Evolutionary conservation across 306 rosid genomes (phyloP).

Genomic region (Ormosia semicastrata): DNA sequence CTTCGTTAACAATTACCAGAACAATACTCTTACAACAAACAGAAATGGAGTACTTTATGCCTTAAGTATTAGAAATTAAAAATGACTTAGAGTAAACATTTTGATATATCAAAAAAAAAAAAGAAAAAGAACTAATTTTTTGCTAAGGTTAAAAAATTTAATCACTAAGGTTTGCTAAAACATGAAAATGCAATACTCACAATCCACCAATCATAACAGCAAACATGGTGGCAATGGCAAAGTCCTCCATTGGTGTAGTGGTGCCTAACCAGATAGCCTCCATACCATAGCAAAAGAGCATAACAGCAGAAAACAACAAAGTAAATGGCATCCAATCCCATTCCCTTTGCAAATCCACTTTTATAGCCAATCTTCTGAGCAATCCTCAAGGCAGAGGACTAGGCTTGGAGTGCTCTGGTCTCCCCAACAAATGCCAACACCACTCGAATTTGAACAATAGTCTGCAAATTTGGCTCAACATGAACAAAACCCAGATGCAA

Average conservation of each 20-base stretch:
- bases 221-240: slow-evolving; percentile 90
- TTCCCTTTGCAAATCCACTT: slow-evolving; percentile 81
- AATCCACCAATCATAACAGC: slow-evolving; percentile 90
- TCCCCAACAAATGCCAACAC: slow-evolving; percentile 79
- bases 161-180: neutral
- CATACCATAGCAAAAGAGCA: slow-evolving; percentile 91
- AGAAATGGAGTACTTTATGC: no score
- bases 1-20: no score
- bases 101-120: no score
- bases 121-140: no score
- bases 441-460: slow-evolving; percentile 78
- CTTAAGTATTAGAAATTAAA: no score
- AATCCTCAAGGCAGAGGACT: slow-evolving; percentile 64
- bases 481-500: slow-evolving; percentile 30
- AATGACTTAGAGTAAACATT: no score
- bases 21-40: no score
- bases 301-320: slow-evolving; percentile 91
- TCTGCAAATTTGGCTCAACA: slow-evolving; percentile 49
- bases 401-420: slow-evolving; percentile 54
- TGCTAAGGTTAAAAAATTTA: neutral
- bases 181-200: slow-evolving; percentile 56
- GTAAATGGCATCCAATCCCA: slow-evolving; percentile 90
- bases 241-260: slow-evolving; percentile 86
- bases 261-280: slow-evolving; percentile 86
- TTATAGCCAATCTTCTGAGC: slow-evolving; percentile 76